phyloP scores from a whole-genome alignment of 768 basidiomycete species.

The Pisolithus orientalis region DNA sequence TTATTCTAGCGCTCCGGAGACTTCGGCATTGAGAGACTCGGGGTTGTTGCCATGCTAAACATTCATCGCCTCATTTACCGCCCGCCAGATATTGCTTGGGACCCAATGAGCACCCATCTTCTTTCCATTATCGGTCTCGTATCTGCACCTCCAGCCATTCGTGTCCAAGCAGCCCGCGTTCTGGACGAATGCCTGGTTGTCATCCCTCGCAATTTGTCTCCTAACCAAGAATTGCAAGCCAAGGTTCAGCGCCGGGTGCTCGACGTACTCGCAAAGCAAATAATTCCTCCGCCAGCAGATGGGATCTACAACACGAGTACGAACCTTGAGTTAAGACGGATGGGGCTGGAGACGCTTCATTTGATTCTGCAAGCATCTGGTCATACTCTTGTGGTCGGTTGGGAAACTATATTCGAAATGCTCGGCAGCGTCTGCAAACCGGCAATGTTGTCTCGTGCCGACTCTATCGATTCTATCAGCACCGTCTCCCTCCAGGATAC shows the following conservation, averaged over 20 bases:
- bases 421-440: constrained; percentile 81
- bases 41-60: constrained; percentile 74
- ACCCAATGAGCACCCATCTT: constrained; percentile 72
- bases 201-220: constrained; percentile 66
- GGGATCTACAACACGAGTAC: constrained; percentile 38
- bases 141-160: constrained; percentile 68
- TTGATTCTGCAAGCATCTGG: constrained; percentile 88
- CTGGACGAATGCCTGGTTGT: constrained; percentile 78
- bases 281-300: constrained; percentile 39
- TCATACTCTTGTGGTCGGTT: constrained; percentile 87
- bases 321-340: constrained; percentile 72
- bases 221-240: constrained; percentile 54
- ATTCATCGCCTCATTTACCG: constrained; percentile 82
- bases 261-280: constrained; percentile 78
- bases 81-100: constrained; percentile 82
- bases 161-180: constrained; percentile 83
- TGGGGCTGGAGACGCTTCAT: constrained; percentile 87
- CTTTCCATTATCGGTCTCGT: constrained; percentile 67
- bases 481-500: constrained; percentile 34
- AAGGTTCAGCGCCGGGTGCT: constrained; percentile 78
- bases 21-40: constrained; percentile 87
- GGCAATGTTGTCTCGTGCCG: constrained; percentile 29
- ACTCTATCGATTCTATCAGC: constrained; percentile 36
- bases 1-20: constrained; percentile 74
- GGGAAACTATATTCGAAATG: constrained; percentile 92